Conservation (phyloP, 169 alveolate genomes). For the Plasmodium ovale region DNA sequence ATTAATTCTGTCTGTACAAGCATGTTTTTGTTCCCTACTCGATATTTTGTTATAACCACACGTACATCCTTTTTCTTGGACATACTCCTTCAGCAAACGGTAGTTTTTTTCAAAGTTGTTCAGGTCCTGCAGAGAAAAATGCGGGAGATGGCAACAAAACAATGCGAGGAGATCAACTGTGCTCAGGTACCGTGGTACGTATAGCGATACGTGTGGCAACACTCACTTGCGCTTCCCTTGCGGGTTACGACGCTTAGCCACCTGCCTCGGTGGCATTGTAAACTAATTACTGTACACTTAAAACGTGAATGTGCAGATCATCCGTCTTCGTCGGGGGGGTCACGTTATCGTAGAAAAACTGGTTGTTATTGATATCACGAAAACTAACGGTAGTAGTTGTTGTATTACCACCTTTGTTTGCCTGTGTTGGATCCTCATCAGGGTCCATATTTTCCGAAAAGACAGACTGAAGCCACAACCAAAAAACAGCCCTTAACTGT, state of each 20-base stretch:
- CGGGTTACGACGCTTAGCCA: too few species aligned
- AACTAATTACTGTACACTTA: slow-evolving; percentile 3
- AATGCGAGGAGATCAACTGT: neutral
- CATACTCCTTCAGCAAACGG: slow-evolving; percentile 31
- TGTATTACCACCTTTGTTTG: neutral
- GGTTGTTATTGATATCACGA: slow-evolving; percentile 29
- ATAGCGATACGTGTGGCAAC: neutral
- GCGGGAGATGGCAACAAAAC: neutral
- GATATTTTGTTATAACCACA: slow-evolving; percentile 19
- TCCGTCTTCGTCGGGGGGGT: neutral
- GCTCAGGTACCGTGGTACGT: neutral
- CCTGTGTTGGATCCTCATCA: neutral
- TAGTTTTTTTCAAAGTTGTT: slow-evolving; percentile 38
- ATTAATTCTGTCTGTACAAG: neutral
- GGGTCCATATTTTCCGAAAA: slow-evolving; percentile 12
- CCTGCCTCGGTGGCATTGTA: neutral
- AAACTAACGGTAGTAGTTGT: neutral
- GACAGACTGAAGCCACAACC: slow-evolving; percentile 74
- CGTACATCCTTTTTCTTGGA: slow-evolving; percentile 48
- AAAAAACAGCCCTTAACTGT: slow-evolving; percentile 57
- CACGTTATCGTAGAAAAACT: slow-evolving; percentile 43
- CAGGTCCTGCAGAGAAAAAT: slow-evolving; percentile 36
- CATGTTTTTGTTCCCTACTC: neutral
- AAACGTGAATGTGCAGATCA: slow-evolving; percentile 9
- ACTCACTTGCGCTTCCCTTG: neutral